These are phyloP conservation scores for Pythium dissotocum DNA, from an alignment of 352 stramenopile species.

Conservation along the genomic window DNA sequence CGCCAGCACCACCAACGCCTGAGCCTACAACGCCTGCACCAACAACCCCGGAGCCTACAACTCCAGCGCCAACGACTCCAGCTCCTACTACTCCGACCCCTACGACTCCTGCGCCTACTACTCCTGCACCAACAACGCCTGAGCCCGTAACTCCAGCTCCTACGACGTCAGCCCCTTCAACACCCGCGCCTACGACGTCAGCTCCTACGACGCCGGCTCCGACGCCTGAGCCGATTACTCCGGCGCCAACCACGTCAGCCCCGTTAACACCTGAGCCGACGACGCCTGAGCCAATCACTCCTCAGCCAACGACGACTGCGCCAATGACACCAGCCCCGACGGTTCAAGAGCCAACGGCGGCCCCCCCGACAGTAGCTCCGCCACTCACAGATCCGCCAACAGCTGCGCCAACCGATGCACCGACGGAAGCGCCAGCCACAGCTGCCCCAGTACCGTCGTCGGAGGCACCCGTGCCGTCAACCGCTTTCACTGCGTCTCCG, in stretches of 20 bases:
- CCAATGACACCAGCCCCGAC: not conserved
- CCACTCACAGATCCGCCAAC: not conserved
- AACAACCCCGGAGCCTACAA: not conserved
- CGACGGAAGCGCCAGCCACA: not conserved
- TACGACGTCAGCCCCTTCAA: not conserved
- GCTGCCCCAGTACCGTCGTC: too few relatives aligned
- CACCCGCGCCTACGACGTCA: not conserved
- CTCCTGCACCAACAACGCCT: not conserved
- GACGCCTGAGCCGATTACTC: too few relatives aligned
- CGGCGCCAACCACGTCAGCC: too few relatives aligned
- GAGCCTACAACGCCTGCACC: not conserved
- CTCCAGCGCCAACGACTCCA: not conserved
- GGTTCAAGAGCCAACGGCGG: not conserved
- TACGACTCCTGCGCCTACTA: not conserved
- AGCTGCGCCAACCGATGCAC: not conserved
- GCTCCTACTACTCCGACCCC: not conserved
- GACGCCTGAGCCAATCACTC: not conserved
- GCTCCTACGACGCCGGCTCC: not conserved
- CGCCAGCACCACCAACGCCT: not conserved
- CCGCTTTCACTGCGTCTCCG: too few relatives aligned
- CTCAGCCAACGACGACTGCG: not conserved
- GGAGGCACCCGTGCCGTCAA: too few relatives aligned
- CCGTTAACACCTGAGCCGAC: constrained; percentile 15
- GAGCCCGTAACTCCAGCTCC: not conserved
- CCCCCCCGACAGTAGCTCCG: not conserved